A percentile compares a stretch with the other conserved stretches of the same genome.
Evolutionary conservation across 1,284 basidiomycete species (phyloP).

Genomic region (Farysia itapuensis): DNA sequence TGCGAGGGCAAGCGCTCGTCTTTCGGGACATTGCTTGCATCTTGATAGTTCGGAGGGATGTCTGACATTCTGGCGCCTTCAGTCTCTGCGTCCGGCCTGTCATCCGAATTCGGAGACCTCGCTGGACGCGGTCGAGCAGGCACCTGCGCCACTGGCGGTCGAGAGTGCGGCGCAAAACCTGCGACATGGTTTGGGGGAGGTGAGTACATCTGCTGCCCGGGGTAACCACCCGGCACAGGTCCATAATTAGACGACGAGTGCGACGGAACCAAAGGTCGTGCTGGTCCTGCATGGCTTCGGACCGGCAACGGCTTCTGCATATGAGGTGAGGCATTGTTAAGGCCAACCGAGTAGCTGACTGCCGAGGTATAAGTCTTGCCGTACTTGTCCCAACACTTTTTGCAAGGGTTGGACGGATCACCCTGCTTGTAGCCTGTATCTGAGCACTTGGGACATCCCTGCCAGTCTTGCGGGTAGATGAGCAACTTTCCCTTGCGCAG

Average conservation of each 20-base stretch:
- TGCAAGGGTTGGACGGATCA: slow-evolving; percentile 37
- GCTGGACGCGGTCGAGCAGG: slow-evolving; percentile 1
- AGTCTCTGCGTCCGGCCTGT: slow-evolving; percentile 24
- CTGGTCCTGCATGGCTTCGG: neutral
- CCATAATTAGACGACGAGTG: neutral
- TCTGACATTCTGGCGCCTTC: slow-evolving; percentile 33
- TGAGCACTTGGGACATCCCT: slow-evolving; percentile 37
- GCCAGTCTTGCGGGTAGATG: slow-evolving; percentile 32
- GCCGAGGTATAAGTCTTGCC: slow-evolving; percentile 30
- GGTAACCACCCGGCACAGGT: slow-evolving; percentile 16
- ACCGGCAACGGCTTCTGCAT: slow-evolving; percentile 34
- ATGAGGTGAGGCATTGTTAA: slow-evolving; percentile 7
- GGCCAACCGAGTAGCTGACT: slow-evolving; percentile 28
- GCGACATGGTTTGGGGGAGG: neutral
- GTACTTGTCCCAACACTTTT: slow-evolving; percentile 40
- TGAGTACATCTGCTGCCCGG: slow-evolving; percentile 7
- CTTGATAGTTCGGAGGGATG: slow-evolving; percentile 35
- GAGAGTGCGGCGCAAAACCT: neutral
- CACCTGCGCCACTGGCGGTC: no score
- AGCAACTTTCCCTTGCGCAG: slow-evolving; percentile 37
- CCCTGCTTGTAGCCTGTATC: slow-evolving; percentile 42
- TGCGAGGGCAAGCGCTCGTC: slow-evolving; percentile 28
- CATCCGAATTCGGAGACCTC: neutral
- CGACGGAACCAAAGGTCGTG: slow-evolving; percentile 6
- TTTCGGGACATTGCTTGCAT: slow-evolving; percentile 19